These are phyloP conservation scores for Phytophthora sp. DNA, from an alignment of 352 stramenopile genomes.

Conservation along the genomic window DNA sequence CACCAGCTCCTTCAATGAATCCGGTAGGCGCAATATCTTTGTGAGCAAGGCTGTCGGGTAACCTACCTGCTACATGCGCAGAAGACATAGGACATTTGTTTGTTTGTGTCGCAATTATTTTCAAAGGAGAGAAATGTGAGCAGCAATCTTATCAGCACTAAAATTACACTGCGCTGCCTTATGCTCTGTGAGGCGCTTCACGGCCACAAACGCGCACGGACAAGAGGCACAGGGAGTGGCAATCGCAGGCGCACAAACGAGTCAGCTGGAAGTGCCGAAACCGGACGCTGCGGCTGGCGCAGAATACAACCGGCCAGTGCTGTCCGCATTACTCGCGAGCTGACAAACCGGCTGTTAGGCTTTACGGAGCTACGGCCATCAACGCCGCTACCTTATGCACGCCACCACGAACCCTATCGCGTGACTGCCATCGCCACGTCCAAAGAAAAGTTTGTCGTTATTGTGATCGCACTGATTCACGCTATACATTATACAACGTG, in stretches of 20 bases:
- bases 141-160: conserved; percentile 10
- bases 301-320: conserved; percentile 17
- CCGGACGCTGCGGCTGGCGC: conserved; percentile 6
- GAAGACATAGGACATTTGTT: no score
- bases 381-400: conserved; percentile 25
- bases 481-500: no score
- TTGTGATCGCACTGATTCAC: no score
- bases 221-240: conserved; percentile 16
- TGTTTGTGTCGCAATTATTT: no score
- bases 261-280: conserved; percentile 34
- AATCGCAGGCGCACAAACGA: conserved; percentile 21
- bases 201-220: conserved; percentile 25
- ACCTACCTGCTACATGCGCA: no score
- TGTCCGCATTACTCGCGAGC: conserved; percentile 6
- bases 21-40: no score
- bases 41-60: no score
- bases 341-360: conserved; percentile 29
- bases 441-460: not conserved
- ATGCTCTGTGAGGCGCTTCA: no score
- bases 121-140: no score
- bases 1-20: no score
- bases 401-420: not conserved
- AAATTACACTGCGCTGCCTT: no score
- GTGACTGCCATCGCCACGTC: not conserved
- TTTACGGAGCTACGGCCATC: conserved; percentile 17